A percentile compares a stretch with the other conserved stretches of the same genome.
Conservation (phyloP, 31 red algal species). For the Endocladia muricata region DNA sequence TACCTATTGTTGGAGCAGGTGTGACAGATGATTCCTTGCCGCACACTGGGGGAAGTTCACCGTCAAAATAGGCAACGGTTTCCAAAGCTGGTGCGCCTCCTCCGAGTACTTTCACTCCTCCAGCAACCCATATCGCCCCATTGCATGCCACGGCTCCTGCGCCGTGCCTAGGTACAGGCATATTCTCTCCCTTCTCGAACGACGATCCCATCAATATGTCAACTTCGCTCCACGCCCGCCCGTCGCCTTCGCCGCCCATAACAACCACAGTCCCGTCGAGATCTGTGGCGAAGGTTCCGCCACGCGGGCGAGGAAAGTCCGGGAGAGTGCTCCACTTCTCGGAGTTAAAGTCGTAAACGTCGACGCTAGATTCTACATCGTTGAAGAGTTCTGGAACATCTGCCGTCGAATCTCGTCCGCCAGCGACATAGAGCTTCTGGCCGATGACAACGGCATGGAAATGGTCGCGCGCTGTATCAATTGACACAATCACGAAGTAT, state of each 20-base stretch:
- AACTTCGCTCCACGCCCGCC: constrained; percentile 51
- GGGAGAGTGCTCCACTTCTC: constrained; percentile 25
- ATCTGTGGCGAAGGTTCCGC: constrained; percentile 29
- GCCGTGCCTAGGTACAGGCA: constrained; percentile 48
- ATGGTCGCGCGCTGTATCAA: constrained; percentile 55
- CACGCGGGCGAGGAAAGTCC: constrained; percentile 44
- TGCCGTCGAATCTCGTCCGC: constrained; percentile 45
- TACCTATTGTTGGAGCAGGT: too few species aligned
- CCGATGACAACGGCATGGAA: constrained; percentile 44
- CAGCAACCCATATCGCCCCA: constrained; percentile 54
- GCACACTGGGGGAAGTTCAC: constrained; percentile 25
- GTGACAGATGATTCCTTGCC: too few species aligned
- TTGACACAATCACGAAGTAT: not conserved
- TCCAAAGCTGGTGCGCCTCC: constrained; percentile 4
- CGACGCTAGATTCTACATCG: constrained; percentile 40
- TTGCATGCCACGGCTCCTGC: constrained; percentile 53
- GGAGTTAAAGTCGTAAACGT: constrained; percentile 48
- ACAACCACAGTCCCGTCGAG: constrained; percentile 18
- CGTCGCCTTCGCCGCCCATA: constrained; percentile 49
- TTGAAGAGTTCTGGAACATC: constrained; percentile 51
- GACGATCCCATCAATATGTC: constrained; percentile 24
- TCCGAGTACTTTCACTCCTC: constrained; percentile 29
- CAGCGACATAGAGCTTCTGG: constrained; percentile 47
- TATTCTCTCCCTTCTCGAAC: constrained; percentile 15
- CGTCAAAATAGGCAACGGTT: constrained; percentile 43